Evolutionary conservation across 768 basidiomycete species (phyloP), one percentile per base, ranked within the genome.

Genomic region (Mycena galericulata): DNA sequence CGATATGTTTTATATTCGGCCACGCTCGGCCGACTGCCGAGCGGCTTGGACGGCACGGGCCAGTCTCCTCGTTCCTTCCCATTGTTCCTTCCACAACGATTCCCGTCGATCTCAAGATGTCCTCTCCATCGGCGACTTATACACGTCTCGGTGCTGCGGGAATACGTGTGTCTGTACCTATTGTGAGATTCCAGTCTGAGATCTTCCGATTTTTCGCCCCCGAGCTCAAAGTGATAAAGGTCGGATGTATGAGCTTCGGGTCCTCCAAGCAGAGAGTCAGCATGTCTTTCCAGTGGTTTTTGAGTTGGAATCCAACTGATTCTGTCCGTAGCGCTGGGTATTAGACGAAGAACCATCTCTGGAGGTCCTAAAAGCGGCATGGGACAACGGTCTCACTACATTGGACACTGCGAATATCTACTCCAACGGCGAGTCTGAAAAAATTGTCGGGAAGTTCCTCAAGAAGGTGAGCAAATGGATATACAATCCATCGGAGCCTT

Each of bases 321-420:
- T n/a, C 15, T 2, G 14, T 8, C 80, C 77, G 73, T 73, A 85
- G 70, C 73, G 76, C 5, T 89, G 88, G 88, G 82, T 88, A 10
- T 68, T 86, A 26, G 82, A 80, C 3, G 85, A 87, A 65, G 84
- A 85, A 57, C 78, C 83, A 56, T 78, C 81, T 0, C 57, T 85
- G 14, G 72, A 81, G 58, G 83, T 88, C 60, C 80, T 89, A 36
- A 84, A 84, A 71, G 76, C 78, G 5, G 88, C 88, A 58, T 88
- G 76, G 77, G 76, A 76, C 24, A 36, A 57, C 20, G 83, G 83
- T 2, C 77, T 83, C 68, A 79, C 76, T 54, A 81, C 80, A 5
- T 78, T 80, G 63, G 83, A 83, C 67, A 81, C 80, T 3, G 78
- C 80, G 7, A 80, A 80, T 46, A 77, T 71, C 5, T 84, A 84